Conservation (phyloP, 768 basidiomycete genomes). For the Suillus tomentosus region DNA sequence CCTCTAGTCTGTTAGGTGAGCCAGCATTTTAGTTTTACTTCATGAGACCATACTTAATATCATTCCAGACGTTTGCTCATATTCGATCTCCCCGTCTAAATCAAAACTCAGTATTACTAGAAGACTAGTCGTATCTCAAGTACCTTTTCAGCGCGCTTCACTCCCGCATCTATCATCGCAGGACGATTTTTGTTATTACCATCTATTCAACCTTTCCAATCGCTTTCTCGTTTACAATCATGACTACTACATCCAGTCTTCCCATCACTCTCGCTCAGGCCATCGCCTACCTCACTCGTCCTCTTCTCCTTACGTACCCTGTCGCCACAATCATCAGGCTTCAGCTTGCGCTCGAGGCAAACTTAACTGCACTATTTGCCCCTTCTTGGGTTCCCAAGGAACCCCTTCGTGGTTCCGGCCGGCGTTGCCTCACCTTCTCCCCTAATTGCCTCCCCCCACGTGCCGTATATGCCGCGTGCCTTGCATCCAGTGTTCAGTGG, state of each 20-base stretch:
- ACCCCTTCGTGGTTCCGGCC: conserved; percentile 68
- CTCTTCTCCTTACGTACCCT: conserved; percentile 59
- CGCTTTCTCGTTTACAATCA: conserved; percentile 11
- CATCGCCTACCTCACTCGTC: conserved; percentile 71
- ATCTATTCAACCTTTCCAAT: conserved; percentile 14
- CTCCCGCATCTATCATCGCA: conserved; percentile 32
- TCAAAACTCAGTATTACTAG: conserved; percentile 24
- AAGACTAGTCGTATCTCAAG: conserved; percentile 24
- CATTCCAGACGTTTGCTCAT: conserved; percentile 14
- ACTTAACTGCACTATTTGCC: conserved; percentile 69
- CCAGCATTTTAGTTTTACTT: conserved; percentile 3
- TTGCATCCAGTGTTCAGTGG: conserved; percentile 73
- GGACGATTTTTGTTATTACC: conserved; percentile 28
- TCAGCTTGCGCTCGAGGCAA: conserved; percentile 70
- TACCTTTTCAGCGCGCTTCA: conserved; percentile 24
- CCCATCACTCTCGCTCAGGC: conserved; percentile 72
- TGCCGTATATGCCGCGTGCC: conserved; percentile 69
- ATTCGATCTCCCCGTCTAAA: conserved; percentile 29
- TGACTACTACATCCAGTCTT: conserved; percentile 50
- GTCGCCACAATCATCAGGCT: conserved; percentile 66
- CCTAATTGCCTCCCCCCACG: conserved; percentile 70
- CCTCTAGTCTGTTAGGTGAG: conserved; percentile 30
- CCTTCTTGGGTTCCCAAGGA: conserved; percentile 65
- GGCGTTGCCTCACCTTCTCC: conserved; percentile 74
- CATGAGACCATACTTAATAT: conserved; percentile 3